Evolutionary conservation across 352 stramenopile genomes (phyloP).

Genomic region (Proteromonas lacertae): DNA sequence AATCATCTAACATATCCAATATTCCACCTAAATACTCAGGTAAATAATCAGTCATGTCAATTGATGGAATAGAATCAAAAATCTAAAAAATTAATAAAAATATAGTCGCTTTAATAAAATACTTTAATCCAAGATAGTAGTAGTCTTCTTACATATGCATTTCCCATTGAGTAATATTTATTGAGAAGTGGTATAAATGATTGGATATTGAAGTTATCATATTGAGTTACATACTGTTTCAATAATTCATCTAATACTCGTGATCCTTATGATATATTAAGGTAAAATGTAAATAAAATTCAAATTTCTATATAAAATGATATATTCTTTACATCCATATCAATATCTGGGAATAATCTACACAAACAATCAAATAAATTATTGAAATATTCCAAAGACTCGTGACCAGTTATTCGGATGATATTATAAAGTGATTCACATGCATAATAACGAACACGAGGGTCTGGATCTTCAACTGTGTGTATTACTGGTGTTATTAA

Average conservation of each 20-base stretch:
- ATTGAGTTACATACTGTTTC: constrained; percentile 97
- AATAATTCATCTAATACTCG: constrained; percentile 48
- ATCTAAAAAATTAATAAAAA: too few species aligned
- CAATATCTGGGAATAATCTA: constrained; percentile 88
- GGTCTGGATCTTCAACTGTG: constrained; percentile 95
- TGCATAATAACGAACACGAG: constrained; percentile 83
- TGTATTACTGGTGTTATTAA: constrained; percentile 84
- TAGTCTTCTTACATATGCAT: constrained; percentile 93
- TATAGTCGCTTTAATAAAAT: too few species aligned
- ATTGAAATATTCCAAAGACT: constrained; percentile 91
- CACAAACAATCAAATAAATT: constrained; percentile 89
- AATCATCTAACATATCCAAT: constrained; percentile 97
- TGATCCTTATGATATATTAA: too few species aligned
- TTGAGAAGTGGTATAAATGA: constrained; percentile 92
- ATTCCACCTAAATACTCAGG: constrained; percentile 87
- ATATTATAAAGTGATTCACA: constrained; percentile 99
- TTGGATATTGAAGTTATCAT: constrained; percentile 83
- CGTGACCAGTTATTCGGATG: constrained; percentile 61
- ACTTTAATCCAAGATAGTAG: constrained; percentile 92
- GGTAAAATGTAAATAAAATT: too few species aligned
- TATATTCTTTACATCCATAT: constrained; percentile 98
- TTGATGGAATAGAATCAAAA: constrained; percentile 85
- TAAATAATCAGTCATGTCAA: constrained; percentile 84
- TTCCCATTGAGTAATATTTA: constrained; percentile 92
- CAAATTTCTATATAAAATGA: too few species aligned